phyloP scores from a whole-genome alignment of 768 basidiomycete species.

The Tephrocybe sp. region DNA sequence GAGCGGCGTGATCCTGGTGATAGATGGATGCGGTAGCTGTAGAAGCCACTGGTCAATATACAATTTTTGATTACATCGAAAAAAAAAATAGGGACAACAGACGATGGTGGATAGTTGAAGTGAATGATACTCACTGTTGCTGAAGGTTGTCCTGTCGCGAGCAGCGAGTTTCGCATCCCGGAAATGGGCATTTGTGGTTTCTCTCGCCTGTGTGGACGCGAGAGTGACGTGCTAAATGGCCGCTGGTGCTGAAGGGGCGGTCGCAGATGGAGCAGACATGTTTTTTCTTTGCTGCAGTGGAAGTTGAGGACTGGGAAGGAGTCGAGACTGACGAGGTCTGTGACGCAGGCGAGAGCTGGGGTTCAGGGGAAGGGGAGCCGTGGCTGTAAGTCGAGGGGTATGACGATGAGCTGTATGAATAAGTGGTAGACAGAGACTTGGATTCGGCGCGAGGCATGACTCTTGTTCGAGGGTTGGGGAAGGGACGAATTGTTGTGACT shows the following conservation, averaged over 20 bases:
- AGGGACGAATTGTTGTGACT: slow-evolving; percentile 16
- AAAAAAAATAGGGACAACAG: not conserved
- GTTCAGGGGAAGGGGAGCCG: slow-evolving; percentile 18
- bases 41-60: slow-evolving; percentile 1
- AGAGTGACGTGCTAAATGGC: slow-evolving; percentile 86
- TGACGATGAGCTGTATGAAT: slow-evolving; percentile 31
- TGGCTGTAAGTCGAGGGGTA: slow-evolving; percentile 23
- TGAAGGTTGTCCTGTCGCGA: slow-evolving; percentile 87
- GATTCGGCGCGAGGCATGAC: slow-evolving; percentile 37
- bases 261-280: slow-evolving; percentile 73
- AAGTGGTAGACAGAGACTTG: slow-evolving; percentile 22
- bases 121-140: slow-evolving; percentile 45
- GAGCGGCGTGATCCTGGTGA: slow-evolving; percentile 75
- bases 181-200: slow-evolving; percentile 91
- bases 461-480: slow-evolving; percentile 21
- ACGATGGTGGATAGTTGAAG: not conserved
- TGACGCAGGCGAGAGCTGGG: slow-evolving; percentile 27
- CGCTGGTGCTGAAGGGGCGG: slow-evolving; percentile 82
- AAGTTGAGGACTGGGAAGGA: slow-evolving; percentile 14
- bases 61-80: not conserved
- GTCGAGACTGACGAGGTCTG: slow-evolving; percentile 22
- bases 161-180: slow-evolving; percentile 91
- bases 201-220: slow-evolving; percentile 89
- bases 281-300: slow-evolving; percentile 38
- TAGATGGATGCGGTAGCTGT: slow-evolving; percentile 76